Base-by-base conservation (phyloP, 441 rosid genomes). In the Jatropha podagrica region DNA sequence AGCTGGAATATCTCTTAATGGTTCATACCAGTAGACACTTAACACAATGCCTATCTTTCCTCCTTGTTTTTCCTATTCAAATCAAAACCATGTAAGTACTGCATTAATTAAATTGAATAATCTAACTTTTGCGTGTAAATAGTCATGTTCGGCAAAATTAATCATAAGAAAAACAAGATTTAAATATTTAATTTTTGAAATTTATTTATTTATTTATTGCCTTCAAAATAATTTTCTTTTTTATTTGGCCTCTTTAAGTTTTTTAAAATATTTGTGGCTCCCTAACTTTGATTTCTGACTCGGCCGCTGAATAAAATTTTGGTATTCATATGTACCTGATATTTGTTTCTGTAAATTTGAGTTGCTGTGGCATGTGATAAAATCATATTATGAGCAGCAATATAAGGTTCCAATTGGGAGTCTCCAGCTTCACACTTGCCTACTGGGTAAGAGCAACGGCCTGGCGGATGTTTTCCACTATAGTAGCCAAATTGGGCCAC, bases 321-420 rank as follows among this genome's bases (percentile, higher is more conserved):
- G 4, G 6, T 54, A 13, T 15, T 14, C 13, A 4, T 0, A 32
- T 38, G 4, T 66, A 69, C 73, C 73, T 69, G 73, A 49, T 69
- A 69, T 27, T 11, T 54, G 32, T 20, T 38, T 14, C 62, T 69
- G 49, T 69, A 69, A 58, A 69, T 54, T 10, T 69, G 48, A n/a
- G 73, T 69, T 37, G 73, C 73, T 9, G 63, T 54, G 63, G 63
- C 62, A 69, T 69, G 73, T 2, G 73, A 18, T 0, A 54, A 48
- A 32, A 70, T 70, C 73, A 70, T 70, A 58, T 70, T 55, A 38
- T 70, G 73, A 20, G 64, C 73, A 17, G 49, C 49, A 5, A 69
- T 40, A 10, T 69, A 69, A 38, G 73, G 73, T n/a, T 69, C 73
- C 2, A 69, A 13, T 4, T 17, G 32, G 18, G 63, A 69, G 18